Base-by-base conservation (phyloP, 148 eudicot genomes). In the Heliosperma pusillum region DNA sequence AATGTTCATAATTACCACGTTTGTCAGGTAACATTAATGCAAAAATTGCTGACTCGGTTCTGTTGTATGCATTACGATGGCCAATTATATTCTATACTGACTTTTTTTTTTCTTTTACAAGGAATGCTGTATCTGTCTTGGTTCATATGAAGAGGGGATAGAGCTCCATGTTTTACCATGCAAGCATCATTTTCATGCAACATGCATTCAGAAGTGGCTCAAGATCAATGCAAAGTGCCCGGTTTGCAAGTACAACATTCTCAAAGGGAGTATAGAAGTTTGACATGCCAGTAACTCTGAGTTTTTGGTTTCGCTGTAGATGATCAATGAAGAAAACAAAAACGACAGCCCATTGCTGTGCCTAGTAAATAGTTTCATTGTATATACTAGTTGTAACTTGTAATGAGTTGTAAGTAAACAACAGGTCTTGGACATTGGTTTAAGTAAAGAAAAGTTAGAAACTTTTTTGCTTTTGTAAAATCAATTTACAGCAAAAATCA, bases 171-270 rank as follows among this genome's bases (percentile, higher is more conserved):
- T 91, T 53, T 90, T 93, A 45, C 98, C 95, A 10, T 93, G 98
- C 81, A 91, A 83, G 82, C 98, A 93, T 79, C 90, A 91, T 78
- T 93, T 93, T 77, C 97, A 93, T 26, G 79, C 89, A 13, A 55
- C 90, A 25, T 93, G 98, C 83, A 91, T 93, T 27, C 90, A 84
- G 82, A 91, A 91, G 78, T 93, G 98, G 97, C 95, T 93, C 40
- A 93, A 93, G 84, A 91, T 91, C 93, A 93, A 91, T 36, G 97
- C 97, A 12, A 91, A 95, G 3, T 93, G 98, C 76, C 97, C 97
- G 0, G 93, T 93, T 57, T 93, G 98, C 97, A 93, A 93, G 81
- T 93, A 88, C 87, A 87, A 91, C 86, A 91, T 93, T 67, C 91
- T 93, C 80, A 93, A 91, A 86, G 93, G 96, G 68, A 80, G 65